Base-by-base conservation (phyloP, 1,139 yeast genomes). In the Kodamaea suecica region DNA sequence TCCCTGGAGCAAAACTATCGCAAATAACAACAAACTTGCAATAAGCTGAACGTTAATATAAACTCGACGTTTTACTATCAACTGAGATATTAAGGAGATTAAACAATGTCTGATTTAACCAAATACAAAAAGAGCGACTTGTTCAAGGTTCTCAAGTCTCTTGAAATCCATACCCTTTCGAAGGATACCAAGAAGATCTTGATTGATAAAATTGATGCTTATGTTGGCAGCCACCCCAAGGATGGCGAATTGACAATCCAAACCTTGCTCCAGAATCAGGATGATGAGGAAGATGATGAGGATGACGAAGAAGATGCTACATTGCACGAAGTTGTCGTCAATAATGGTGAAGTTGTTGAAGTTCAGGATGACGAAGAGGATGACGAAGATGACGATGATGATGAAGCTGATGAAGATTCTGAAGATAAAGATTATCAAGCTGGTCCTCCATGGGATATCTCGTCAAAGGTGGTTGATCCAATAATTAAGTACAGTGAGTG, bases 151-250 rank as follows among this genome's bases (percentile, higher is more conserved):
- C 63, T 64, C 44, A 60, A 52, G 35, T 61, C 60, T 41, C 59
- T 66, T 27, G 71, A 63, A 16, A 46, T 67, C 36, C 52, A 55
- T 34, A 57, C 61, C 27, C 51, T 55, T 36, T 43, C 63, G 31
- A 70, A 68, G 45, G 73, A 66, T 46, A 69, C 73, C 36, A 70
- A 70, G 50, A 66, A 59, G 49, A 56, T 61, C 31, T 64, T 70
- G 50, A 52, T 69, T 25, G 68, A 66, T 25, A 68, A 66, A 47
- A 60, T 73, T 35, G 70, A 67, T 30, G 53, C 49, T 16, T 65
- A 57, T 52, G 45, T 63, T 52, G 54, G 56, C 40, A 47, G 61
- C 34, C 61, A 62, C 41, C 73, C 68, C 28, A 55, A 59, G 11
- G 68, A 63, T 35, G 71, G 66, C 24, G 61, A 57, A 31, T 55